Base-by-base conservation (phyloP, 2,329 filamentous ascomycete species). In the Phaeosphaeriaceae sp. region DNA sequence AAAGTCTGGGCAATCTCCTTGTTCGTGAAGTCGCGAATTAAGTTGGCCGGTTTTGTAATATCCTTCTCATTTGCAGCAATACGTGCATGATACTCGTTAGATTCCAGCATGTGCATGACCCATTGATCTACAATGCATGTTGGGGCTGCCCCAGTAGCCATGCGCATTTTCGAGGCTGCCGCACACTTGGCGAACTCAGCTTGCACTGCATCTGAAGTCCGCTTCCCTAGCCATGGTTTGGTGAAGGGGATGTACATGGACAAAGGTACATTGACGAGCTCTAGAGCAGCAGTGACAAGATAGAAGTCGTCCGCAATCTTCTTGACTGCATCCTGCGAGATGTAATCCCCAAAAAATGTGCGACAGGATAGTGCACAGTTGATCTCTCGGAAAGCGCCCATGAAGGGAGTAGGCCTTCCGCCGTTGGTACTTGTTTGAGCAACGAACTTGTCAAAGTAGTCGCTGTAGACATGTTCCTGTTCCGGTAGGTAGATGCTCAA, bases 301-400 rank as follows among this genome's bases (percentile, higher is more conserved):
- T 96, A 97, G 82, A 96, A 98, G 79, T 98, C 93, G 78, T 96
- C 90, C 60, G 93, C 90, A 63, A 98, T 94, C 83, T 91, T 93
- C 85, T 95, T 93, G 72, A 97, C 88, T 49, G 90, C 88, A 75
- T 92, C 90, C 57, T 96, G 91, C 50, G 89, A 88, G 78, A 97
- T 93, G 82, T 98, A 97, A 82, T 96, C 88, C 33, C 94, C 94
- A 63, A 96, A 92, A 77, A 97, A 97, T 17, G 93, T 96, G 61
- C 93, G 90, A 83, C 92, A 94, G 31, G 93, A 96, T 40, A 97
- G 88, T 62, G 93, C 93, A 73, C 91, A 94, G 88, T 96, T 96
- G 68, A 97, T 82, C 80, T 97, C 93, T 69, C 94, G 92, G 84
- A 98, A 95, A 70, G 91, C 85, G 60, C 88, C 82, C 91, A 97